Percentiles rank a stretch among this genome's conserved stretches.
Evolutionary conservation across 192 early-diverging fungal species (phyloP).

Genomic region (Backusella liffmaniae): DNA sequence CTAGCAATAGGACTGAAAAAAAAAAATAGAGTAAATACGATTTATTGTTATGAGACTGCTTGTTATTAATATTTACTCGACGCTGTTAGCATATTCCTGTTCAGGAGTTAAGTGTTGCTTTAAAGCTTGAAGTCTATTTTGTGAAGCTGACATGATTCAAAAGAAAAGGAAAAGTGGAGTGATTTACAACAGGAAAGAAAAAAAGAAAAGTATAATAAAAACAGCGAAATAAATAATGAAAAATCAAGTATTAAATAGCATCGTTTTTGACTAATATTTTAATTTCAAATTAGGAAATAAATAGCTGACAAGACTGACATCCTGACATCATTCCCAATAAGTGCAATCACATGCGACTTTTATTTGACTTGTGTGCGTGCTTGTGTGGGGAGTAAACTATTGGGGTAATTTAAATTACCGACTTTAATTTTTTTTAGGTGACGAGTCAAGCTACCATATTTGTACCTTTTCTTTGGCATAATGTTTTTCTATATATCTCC

Average conservation of each 20-base stretch:
- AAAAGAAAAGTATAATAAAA: constrained; percentile 2
- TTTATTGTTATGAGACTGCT: neutral
- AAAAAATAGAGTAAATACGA: neutral
- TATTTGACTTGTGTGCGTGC: neutral
- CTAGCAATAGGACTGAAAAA: constrained; percentile 26
- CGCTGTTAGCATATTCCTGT: constrained; percentile 10
- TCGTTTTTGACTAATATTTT: constrained; percentile 3
- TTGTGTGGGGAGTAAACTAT: neutral
- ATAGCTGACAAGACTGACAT: constrained; percentile 6
- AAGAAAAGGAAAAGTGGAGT: neutral
- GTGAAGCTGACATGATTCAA: constrained; percentile 8
- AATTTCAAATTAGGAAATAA: constrained; percentile 6
- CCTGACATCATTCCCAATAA: constrained; percentile 2
- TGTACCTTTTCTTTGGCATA: constrained; percentile 6
- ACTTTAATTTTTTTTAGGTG: neutral
- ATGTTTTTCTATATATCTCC: neutral
- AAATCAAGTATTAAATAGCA: constrained; percentile 1
- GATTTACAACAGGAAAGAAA: constrained; percentile 1
- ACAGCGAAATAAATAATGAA: neutral
- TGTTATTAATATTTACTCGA: constrained; percentile 12
- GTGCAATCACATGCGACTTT: neutral
- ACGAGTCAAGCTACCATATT: neutral
- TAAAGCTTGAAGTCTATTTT: constrained; percentile 14
- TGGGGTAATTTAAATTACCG: neutral
- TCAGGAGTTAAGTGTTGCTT: constrained; percentile 19